Percentiles rank a stretch among this genome's conserved stretches.
These are phyloP conservation scores for Leccinellum luteum DNA, from an alignment of 768 basidiomycete species.

Conservation along the genomic window DNA sequence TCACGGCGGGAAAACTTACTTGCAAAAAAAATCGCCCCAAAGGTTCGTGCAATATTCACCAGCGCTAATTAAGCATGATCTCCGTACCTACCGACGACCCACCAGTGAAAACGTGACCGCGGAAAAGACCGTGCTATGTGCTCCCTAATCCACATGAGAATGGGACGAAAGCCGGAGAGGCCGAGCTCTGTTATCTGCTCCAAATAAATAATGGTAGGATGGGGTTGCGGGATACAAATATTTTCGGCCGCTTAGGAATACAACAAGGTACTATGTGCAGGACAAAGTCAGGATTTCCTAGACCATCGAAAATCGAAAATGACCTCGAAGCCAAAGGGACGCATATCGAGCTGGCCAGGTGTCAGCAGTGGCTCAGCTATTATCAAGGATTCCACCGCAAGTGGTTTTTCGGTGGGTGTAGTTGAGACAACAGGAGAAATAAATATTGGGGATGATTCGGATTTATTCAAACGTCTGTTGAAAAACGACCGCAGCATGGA, in stretches of 20 bases:
- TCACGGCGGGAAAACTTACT: background rate
- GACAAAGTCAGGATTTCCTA: slow-evolving; percentile 13
- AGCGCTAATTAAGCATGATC: background rate
- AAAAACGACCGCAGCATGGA: slow-evolving; percentile 28
- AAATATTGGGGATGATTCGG: background rate
- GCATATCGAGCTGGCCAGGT: slow-evolving; percentile 65
- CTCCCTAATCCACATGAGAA: background rate
- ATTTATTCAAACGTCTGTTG: slow-evolving; percentile 8
- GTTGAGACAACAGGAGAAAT: background rate
- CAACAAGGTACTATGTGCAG: slow-evolving; percentile 15
- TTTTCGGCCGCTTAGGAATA: slow-evolving; percentile 17
- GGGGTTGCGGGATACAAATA: slow-evolving; percentile 10
- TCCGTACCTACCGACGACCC: background rate
- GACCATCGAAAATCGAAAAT: slow-evolving; percentile 77
- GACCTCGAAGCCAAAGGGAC: slow-evolving; percentile 67
- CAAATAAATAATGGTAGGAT: background rate
- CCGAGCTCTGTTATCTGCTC: background rate
- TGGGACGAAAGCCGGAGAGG: background rate
- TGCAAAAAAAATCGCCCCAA: background rate
- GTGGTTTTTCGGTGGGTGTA: slow-evolving; percentile 2
- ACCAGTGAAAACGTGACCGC: background rate
- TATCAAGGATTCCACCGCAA: slow-evolving; percentile 10
- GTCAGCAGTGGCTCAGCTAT: slow-evolving; percentile 22
- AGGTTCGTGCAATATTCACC: background rate
- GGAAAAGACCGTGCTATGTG: background rate